Evolutionary conservation across 495 filamentous ascomycete genomes (phyloP).

Genomic region (Astrothelium macrocarpum): DNA sequence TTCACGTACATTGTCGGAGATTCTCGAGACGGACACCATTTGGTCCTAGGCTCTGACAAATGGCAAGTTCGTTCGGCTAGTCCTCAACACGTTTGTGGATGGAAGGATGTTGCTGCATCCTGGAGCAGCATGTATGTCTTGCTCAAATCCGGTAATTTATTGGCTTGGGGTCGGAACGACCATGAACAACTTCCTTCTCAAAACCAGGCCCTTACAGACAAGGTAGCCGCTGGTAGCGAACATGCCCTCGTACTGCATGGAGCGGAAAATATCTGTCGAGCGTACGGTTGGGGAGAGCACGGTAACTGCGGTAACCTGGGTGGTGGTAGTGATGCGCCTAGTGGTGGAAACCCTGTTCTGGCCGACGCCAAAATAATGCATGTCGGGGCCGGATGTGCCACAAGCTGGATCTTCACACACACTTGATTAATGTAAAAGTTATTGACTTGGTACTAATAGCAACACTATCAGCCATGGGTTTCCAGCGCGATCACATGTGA

Average conservation of each 20-base stretch:
- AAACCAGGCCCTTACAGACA: slow-evolving; percentile 39
- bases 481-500: background rate
- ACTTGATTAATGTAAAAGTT: background rate
- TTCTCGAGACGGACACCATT: slow-evolving; percentile 42
- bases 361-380: slow-evolving; percentile 29
- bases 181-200: slow-evolving; percentile 66
- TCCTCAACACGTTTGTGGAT: slow-evolving; percentile 28
- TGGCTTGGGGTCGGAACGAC: slow-evolving; percentile 71
- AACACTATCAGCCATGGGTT: background rate
- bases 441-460: background rate
- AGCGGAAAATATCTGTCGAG: slow-evolving; percentile 46
- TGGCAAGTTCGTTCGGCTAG: slow-evolving; percentile 46
- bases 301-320: slow-evolving; percentile 79
- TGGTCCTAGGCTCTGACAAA: slow-evolving; percentile 61
- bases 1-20: slow-evolving; percentile 64
- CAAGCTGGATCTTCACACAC: slow-evolving; percentile 61
- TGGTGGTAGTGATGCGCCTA: slow-evolving; percentile 54
- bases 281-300: slow-evolving; percentile 96
- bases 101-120: slow-evolving; percentile 57
- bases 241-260: slow-evolving; percentile 62
- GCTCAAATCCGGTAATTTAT: slow-evolving; percentile 43
- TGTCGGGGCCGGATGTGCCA: slow-evolving; percentile 79
- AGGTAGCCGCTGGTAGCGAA: slow-evolving; percentile 76
- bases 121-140: slow-evolving; percentile 77
- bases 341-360: slow-evolving; percentile 41